Base-by-base conservation (phyloP, 1,284 basidiomycete genomes). In the Trichosporon sp. region DNA sequence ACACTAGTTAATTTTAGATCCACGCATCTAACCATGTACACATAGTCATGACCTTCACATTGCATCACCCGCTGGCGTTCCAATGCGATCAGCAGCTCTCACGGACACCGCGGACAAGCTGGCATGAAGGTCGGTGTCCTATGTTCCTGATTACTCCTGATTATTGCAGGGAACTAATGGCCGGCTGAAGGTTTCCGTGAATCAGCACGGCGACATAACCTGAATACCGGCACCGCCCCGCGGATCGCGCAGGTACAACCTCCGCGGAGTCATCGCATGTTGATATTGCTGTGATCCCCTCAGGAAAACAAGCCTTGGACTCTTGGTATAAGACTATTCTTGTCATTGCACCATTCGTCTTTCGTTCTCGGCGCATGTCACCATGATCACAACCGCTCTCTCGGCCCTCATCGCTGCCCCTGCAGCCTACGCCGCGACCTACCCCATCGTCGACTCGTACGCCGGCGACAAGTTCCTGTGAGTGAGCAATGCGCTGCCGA, bases 381-480 rank as follows among this genome's bases (percentile, higher is more conserved):
- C 1, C n/a, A 70, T 70, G 66, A 31, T 68, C 38, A 3, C 29
- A 21, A 34, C 62, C 25, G 51, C 66, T 25, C 47, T 67, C 53
- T 56, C 64, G 5, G 64, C 51, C n/a, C 64, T 72, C 64, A 51
- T 65, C 51, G 34, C 35, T 31, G 63, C 65, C 5, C 58, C 70
- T 6, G 23, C 32, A 44, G 51, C 29, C 56, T 42, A 34, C 15
- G 68, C 63, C 11, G 58, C 63, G 29, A 64, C 68, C 58, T 70
- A 73, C 42, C 65, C 69, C 47, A 38, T 64, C 64, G 74, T 72
- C 44, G 69, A 73, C 53, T 72, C 72, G 27, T 74, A 74, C 70
- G 67, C 71, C 27, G 69, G 69, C 65, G 13, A 58, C 38, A 70
- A 32, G 12, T 72, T 72, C 65, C 62, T 72, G 71, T 72, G 62